Evolutionary conservation across 1,284 basidiomycete genomes (phyloP).

Genomic region (Athelia psychrophila): DNA sequence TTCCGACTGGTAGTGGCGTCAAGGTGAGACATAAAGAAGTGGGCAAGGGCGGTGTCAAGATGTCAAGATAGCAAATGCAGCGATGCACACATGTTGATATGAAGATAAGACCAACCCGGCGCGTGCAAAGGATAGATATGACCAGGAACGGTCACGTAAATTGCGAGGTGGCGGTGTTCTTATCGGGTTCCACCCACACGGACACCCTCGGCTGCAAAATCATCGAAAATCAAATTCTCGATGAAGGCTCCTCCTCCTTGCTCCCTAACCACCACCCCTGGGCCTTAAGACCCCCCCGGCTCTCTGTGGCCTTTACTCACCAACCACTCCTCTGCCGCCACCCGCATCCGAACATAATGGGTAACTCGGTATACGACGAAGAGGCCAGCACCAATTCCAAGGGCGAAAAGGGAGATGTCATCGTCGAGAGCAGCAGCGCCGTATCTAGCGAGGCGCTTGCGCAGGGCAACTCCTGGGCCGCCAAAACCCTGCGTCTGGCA

Average conservation of each 20-base stretch:
- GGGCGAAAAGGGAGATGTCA: not conserved
- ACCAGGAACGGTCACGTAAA: not conserved
- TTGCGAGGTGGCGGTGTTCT: not conserved
- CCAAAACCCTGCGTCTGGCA: not conserved
- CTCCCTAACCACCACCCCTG: no score
- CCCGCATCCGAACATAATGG: not conserved
- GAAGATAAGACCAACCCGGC: not conserved
- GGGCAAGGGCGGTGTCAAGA: not conserved
- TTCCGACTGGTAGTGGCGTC: no score
- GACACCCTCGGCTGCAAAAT: not conserved
- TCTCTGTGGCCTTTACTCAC: not conserved
- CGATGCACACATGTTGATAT: not conserved
- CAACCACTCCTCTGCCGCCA: not conserved
- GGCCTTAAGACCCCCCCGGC: not conserved
- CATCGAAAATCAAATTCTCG: not conserved
- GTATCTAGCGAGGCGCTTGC: not conserved
- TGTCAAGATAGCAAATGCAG: constrained; percentile 1
- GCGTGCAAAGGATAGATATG: not conserved
- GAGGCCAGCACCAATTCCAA: not conserved
- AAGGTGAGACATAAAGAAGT: no score
- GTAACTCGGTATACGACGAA: not conserved
- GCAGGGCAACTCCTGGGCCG: not conserved
- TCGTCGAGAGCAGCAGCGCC: not conserved
- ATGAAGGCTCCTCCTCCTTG: no score
- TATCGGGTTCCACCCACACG: not conserved